Evolutionary conservation across 345 rosid genomes (phyloP).

Genomic region (Citropsis articulata): DNA sequence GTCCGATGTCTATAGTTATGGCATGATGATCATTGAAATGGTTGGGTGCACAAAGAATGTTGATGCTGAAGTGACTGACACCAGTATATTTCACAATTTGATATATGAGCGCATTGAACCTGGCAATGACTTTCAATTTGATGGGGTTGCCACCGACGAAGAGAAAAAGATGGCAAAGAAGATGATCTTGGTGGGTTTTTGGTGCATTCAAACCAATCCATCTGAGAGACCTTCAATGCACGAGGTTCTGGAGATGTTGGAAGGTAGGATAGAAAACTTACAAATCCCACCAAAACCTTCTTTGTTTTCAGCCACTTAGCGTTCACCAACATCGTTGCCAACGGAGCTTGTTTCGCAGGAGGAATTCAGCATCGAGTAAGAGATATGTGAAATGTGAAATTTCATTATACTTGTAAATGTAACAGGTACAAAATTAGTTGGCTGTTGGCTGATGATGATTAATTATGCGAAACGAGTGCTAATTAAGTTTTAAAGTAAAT

Average conservation of each 20-base stretch:
- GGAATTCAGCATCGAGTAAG: not conserved
- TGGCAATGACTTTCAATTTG: not conserved
- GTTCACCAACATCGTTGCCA: not conserved
- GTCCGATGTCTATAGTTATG: constrained; percentile 31
- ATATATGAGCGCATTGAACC: constrained; percentile 16
- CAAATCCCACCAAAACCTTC: constrained; percentile 17
- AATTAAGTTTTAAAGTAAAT: too few species aligned
- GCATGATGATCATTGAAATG: constrained; percentile 35
- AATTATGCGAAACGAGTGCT: too few species aligned
- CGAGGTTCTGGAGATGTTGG: constrained; percentile 35
- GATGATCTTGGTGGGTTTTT: constrained; percentile 36
- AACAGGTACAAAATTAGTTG: not conserved
- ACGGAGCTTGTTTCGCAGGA: not conserved
- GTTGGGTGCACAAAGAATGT: constrained; percentile 10
- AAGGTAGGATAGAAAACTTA: constrained; percentile 5
- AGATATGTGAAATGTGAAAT: not conserved
- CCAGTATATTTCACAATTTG: constrained; percentile 18
- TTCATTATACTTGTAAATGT: not conserved
- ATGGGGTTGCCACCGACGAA: not conserved
- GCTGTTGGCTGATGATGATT: not conserved
- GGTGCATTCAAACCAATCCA: constrained; percentile 53
- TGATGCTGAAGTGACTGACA: not conserved
- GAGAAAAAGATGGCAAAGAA: constrained; percentile 21
- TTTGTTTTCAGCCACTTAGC: not conserved
- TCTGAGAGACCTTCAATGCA: constrained; percentile 42